A percentile compares a stretch with the other conserved stretches of the same genome.
These are phyloP conservation scores for Elsinoe necatrix DNA, from an alignment of 2,329 filamentous ascomycete species.

Conservation along the genomic window DNA sequence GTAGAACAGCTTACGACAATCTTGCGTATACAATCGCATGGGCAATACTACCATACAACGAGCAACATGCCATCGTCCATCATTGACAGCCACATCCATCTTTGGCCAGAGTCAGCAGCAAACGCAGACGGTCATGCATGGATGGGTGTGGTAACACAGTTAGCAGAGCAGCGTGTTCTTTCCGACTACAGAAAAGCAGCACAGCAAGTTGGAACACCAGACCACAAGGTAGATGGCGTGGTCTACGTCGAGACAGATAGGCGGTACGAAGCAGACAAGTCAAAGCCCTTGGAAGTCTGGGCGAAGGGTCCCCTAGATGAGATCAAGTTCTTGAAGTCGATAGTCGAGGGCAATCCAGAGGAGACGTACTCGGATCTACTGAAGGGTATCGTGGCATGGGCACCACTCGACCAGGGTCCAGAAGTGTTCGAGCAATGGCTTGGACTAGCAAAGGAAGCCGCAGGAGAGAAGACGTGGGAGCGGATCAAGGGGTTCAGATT, in stretches of 20 bases:
- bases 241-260: conserved; percentile 80
- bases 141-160: conserved; percentile 51
- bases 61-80: conserved; percentile 34
- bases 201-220: conserved; percentile 30
- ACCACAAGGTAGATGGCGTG: conserved; percentile 49
- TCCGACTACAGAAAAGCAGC: conserved; percentile 26
- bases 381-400: conserved; percentile 71
- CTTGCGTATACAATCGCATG: no score
- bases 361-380: conserved; percentile 46
- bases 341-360: conserved; percentile 50
- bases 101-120: conserved; percentile 59
- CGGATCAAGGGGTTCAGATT: conserved; percentile 75
- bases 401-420: conserved; percentile 63
- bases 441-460: conserved; percentile 48
- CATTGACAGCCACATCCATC: conserved; percentile 86
- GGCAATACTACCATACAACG: no score
- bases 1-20: background rate
- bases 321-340: conserved; percentile 57
- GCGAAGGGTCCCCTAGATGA: conserved; percentile 65
- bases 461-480: conserved; percentile 53
- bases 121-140: conserved; percentile 60
- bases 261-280: conserved; percentile 22
- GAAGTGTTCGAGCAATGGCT: conserved; percentile 58
- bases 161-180: conserved; percentile 55
- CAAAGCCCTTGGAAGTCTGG: conserved; percentile 37